Evolutionary conservation across 805 yeast genomes (phyloP).

Genomic region (Kazachstania taianensis): DNA sequence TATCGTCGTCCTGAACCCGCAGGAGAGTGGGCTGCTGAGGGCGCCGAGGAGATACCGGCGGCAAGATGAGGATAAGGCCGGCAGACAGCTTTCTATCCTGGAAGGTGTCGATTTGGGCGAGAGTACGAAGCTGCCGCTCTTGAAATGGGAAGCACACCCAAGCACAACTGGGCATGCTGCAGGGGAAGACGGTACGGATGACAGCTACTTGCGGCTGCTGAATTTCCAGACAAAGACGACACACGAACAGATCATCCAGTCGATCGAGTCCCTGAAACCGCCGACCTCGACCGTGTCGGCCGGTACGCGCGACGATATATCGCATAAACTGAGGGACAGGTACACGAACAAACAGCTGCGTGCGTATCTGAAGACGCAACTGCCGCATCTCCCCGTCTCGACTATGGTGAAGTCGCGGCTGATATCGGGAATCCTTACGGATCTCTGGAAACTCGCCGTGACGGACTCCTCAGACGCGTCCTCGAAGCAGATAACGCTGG

Average conservation of each 20-base stretch:
- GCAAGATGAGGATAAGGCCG: not conserved
- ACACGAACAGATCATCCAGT: conserved; percentile 18
- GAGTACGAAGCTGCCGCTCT: not conserved
- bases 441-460: conserved; percentile 16
- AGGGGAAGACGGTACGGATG: not conserved
- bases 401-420: conserved; percentile 8
- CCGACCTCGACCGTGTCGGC: conserved; percentile 12
- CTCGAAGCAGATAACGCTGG: conserved; percentile 3
- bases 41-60: not conserved
- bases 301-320: conserved; percentile 14
- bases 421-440: conserved; percentile 9
- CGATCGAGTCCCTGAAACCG: conserved; percentile 24
- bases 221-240: conserved; percentile 19
- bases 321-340: conserved; percentile 14
- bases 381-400: conserved; percentile 1
- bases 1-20: conserved; percentile 22
- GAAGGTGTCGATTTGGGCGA: conserved; percentile 21
- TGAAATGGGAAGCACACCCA: not conserved
- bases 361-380: conserved; percentile 12
- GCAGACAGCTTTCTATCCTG: conserved; percentile 13
- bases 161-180: not conserved
- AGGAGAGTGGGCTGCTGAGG: conserved; percentile 1
- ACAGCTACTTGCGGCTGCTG: conserved; percentile 3
- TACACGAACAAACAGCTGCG: conserved; percentile 23
- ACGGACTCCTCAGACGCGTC: not conserved